Evolutionary conservation across 176 grass and related monocot species (phyloP).

Genomic region (Tillandsia fasciculata): DNA sequence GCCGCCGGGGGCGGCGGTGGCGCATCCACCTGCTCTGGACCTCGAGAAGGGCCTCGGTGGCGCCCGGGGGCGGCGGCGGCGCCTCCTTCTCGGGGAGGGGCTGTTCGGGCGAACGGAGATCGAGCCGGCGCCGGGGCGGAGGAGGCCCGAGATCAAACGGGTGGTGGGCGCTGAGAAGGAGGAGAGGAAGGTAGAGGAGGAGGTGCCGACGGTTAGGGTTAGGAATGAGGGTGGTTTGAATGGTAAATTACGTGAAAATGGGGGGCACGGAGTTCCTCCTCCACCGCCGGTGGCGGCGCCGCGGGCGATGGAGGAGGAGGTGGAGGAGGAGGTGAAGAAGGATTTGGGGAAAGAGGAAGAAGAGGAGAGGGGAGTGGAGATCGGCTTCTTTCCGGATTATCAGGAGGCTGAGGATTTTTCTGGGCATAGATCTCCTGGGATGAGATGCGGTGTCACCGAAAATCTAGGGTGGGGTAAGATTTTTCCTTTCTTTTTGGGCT

Average conservation of each 20-base stretch:
- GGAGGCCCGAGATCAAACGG: slow-evolving; percentile 13
- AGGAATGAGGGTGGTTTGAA: slow-evolving; percentile 22
- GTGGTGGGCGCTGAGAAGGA: slow-evolving; percentile 24
- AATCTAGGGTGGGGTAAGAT: slow-evolving; percentile 77
- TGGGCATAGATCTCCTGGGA: slow-evolving; percentile 28
- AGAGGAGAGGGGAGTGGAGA: slow-evolving; percentile 23
- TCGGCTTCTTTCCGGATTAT: slow-evolving; percentile 21
- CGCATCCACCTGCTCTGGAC: slow-evolving; percentile 17
- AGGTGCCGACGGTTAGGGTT: slow-evolving; percentile 8
- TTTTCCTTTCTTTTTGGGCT: background rate
- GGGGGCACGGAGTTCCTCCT: background rate
- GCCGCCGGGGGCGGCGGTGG: background rate
- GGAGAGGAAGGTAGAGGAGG: slow-evolving; percentile 11
- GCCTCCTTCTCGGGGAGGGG: slow-evolving; percentile 10
- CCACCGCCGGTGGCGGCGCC: slow-evolving; percentile 26
- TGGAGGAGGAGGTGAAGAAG: slow-evolving; percentile 46
- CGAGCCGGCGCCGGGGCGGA: slow-evolving; percentile 22
- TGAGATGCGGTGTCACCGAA: slow-evolving; percentile 54
- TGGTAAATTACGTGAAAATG: slow-evolving; percentile 28
- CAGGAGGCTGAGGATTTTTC: slow-evolving; percentile 17
- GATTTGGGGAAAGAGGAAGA: slow-evolving; percentile 16
- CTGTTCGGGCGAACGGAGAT: slow-evolving; percentile 13
- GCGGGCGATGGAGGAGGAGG: slow-evolving; percentile 30
- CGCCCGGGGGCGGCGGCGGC: background rate
- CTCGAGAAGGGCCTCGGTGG: slow-evolving; percentile 21